These are phyloP conservation scores for Tirmania nivea DNA, from an alignment of 495 filamentous ascomycete genomes.

Conservation along the genomic window DNA sequence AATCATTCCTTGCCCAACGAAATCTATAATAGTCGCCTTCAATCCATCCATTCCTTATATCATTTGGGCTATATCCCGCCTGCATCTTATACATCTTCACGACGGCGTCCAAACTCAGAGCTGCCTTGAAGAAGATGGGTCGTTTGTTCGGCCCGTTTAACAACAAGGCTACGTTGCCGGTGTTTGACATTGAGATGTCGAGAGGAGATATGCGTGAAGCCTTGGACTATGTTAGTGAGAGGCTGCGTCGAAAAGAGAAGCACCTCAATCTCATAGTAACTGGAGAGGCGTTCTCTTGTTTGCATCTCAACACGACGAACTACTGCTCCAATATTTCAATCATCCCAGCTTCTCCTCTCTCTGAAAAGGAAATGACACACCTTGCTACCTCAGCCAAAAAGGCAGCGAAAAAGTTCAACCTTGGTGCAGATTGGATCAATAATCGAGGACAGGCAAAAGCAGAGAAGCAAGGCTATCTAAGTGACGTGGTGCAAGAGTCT, in stretches of 20 bases:
- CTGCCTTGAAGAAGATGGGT: not conserved
- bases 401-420: conserved; percentile 13
- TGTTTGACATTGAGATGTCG: conserved; percentile 5
- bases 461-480: not conserved
- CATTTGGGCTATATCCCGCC: no score
- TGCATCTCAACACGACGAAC: conserved; percentile 11
- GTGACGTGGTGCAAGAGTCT: not conserved
- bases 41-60: no score
- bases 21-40: no score
- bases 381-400: conserved; percentile 6
- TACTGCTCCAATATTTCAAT: conserved; percentile 2
- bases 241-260: conserved; percentile 9
- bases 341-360: conserved; percentile 7
- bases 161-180: not conserved
- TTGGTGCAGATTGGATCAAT: conserved; percentile 10
- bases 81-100: no score
- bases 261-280: conserved; percentile 15
- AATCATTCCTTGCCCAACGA: no score
- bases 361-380: not conserved
- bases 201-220: conserved; percentile 4
- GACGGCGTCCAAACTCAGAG: no score
- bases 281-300: conserved; percentile 11
- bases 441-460: conserved; percentile 5
- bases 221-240: conserved; percentile 17
- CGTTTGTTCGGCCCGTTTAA: not conserved